Percentiles rank a stretch among this genome's conserved stretches.
Evolutionary conservation across 176 grass and related monocot species (phyloP).

Genomic region (Typha latifolia): DNA sequence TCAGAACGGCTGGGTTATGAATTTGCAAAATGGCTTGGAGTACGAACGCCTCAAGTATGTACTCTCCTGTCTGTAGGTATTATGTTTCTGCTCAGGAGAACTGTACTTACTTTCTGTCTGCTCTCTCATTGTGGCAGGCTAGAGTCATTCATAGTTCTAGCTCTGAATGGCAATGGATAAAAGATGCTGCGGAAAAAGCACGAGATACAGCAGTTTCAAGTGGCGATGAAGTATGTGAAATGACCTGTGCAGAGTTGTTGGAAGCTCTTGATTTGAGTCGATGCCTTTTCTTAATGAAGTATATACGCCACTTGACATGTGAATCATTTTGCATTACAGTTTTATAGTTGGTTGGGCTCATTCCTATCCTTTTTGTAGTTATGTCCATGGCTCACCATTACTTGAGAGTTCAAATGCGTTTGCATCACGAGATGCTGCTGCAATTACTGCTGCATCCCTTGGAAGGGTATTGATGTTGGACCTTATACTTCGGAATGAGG

Average conservation of each 20-base stretch:
- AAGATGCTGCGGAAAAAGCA: slow-evolving; percentile 71
- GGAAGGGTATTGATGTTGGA: slow-evolving; percentile 87
- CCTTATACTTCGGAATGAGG: slow-evolving; percentile 86
- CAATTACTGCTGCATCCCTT: slow-evolving; percentile 48
- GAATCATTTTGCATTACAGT: too few species aligned
- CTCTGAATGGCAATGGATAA: slow-evolving; percentile 68
- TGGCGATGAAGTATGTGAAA: slow-evolving; percentile 66
- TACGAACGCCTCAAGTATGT: slow-evolving; percentile 72
- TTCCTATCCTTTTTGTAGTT: slow-evolving; percentile 44
- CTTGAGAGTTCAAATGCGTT: slow-evolving; percentile 85
- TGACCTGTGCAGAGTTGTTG: slow-evolving; percentile 83
- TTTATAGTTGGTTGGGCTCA: neutral
- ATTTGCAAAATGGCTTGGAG: slow-evolving; percentile 75
- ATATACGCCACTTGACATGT: slow-evolving; percentile 4
- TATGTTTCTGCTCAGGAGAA: neutral
- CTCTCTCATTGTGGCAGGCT: slow-evolving; percentile 34
- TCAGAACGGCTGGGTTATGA: slow-evolving; percentile 91
- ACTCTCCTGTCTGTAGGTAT: slow-evolving; percentile 11
- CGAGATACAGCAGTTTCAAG: slow-evolving; percentile 37
- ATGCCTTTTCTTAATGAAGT: slow-evolving; percentile 99
- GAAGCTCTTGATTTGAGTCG: slow-evolving; percentile 96
- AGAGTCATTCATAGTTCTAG: slow-evolving; percentile 80
- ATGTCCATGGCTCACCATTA: slow-evolving; percentile 85
- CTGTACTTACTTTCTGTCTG: neutral
- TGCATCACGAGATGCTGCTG: slow-evolving; percentile 43